phyloP scores from a whole-genome alignment of 176 grass and related monocot species.

The Thinopyrum elongatum region DNA sequence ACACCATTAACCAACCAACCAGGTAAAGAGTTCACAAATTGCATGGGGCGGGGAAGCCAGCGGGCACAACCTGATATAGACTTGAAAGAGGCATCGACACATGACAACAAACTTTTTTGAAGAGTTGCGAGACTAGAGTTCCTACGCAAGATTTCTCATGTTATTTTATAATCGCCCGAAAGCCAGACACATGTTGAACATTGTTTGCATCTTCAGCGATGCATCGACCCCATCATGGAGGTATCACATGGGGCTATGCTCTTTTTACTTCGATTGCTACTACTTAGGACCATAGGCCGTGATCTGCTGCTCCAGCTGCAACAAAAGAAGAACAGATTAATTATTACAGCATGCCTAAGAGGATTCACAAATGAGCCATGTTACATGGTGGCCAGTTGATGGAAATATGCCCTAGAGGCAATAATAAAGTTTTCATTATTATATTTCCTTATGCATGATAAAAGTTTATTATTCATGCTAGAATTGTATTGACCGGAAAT shows the following conservation, averaged over 20 bases:
- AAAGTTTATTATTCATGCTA: neutral
- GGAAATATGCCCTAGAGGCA: too few species aligned
- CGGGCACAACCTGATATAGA: neutral
- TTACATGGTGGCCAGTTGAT: neutral
- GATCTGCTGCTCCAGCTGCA: conserved; percentile 88
- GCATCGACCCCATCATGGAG: conserved; percentile 19
- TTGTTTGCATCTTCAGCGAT: conserved; percentile 33
- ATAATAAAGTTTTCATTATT: too few species aligned
- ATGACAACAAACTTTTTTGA: neutral
- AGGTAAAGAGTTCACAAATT: neutral
- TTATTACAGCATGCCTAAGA: neutral
- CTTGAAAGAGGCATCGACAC: neutral
- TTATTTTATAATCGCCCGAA: neutral
- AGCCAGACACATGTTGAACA: conserved; percentile 16
- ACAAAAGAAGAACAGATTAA: neutral
- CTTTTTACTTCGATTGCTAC: conserved; percentile 21
- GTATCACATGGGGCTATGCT: conserved; percentile 22
- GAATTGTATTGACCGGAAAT: too few species aligned
- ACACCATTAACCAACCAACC: neutral
- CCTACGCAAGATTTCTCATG: neutral
- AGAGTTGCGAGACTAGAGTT: neutral
- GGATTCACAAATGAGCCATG: neutral
- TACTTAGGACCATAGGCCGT: conserved; percentile 48
- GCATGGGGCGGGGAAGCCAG: neutral
- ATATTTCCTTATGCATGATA: too few species aligned